phyloP scores from a whole-genome alignment of 164 flowering plant species.

The Vitis amurensis region DNA sequence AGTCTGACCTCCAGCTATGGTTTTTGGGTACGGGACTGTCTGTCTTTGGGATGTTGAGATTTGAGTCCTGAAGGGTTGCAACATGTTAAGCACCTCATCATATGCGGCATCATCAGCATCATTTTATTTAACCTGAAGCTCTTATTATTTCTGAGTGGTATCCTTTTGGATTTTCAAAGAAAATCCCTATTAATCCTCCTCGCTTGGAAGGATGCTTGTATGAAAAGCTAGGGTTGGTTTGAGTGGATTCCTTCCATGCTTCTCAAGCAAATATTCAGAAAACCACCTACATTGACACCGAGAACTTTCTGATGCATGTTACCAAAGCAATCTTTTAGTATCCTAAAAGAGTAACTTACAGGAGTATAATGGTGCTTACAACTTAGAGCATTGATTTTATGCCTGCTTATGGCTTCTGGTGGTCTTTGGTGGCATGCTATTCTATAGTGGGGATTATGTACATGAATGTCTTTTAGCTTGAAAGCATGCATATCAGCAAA shows the following conservation, averaged over 20 bases:
- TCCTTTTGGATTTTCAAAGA: neutral
- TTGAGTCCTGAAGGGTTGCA: too few species aligned
- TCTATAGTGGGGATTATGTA: neutral
- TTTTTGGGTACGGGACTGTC: too few species aligned
- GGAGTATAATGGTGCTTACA: neutral
- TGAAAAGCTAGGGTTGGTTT: too few species aligned
- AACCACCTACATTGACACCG: too few species aligned
- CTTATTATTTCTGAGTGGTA: neutral
- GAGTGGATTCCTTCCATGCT: too few species aligned
- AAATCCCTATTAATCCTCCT: neutral
- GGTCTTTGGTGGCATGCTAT: conserved; percentile 6
- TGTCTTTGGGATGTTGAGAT: too few species aligned
- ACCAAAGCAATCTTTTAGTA: neutral
- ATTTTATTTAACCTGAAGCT: too few species aligned
- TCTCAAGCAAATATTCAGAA: too few species aligned
- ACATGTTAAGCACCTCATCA: too few species aligned
- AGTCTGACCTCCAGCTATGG: too few species aligned
- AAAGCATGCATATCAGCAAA: conserved; percentile 26
- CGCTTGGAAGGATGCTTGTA: neutral
- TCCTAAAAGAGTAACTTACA: neutral
- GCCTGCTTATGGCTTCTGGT: conserved; percentile 1
- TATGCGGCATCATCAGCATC: too few species aligned
- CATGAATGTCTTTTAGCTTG: conserved; percentile 17
- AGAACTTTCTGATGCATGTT: neutral
- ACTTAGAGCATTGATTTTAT: conserved; percentile 3